These are phyloP conservation scores for Macroventuria anomochaeta DNA, from an alignment of 2,329 filamentous ascomycete genomes.

Conservation along the genomic window DNA sequence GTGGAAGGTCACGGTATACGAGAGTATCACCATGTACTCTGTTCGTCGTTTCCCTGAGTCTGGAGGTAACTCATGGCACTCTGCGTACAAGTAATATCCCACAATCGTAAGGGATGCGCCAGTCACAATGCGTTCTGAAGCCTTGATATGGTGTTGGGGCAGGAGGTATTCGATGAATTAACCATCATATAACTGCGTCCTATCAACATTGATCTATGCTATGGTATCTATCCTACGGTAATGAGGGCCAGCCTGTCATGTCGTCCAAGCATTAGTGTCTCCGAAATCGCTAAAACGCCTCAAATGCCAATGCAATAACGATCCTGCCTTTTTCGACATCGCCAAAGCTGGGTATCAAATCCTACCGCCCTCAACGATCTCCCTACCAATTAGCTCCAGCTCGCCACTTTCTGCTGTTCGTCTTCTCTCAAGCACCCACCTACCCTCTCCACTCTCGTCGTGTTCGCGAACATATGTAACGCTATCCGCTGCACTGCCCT, in stretches of 20 bases:
- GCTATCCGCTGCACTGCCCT: conserved; percentile 65
- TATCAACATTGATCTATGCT: not conserved
- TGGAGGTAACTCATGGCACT: too few species aligned
- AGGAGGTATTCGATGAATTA: not conserved
- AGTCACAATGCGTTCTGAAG: too few species aligned
- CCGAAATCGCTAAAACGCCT: conserved; percentile 9
- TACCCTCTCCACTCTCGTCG: conserved; percentile 63
- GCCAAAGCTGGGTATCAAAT: conserved; percentile 21
- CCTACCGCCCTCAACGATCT: conserved; percentile 65
- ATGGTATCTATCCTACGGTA: conserved; percentile 3
- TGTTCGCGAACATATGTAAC: conserved; percentile 71
- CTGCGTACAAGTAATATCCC: too few species aligned
- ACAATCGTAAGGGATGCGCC: too few species aligned
- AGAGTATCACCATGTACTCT: not conserved
- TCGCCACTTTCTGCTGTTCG: conserved; percentile 70
- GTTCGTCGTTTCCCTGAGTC: too few species aligned
- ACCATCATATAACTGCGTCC: not conserved
- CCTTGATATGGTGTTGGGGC: too few species aligned
- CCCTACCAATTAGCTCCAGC: conserved; percentile 68
- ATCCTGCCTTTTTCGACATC: not conserved
- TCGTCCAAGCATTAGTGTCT: not conserved
- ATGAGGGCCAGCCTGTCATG: conserved; percentile 10
- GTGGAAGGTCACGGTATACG: not conserved
- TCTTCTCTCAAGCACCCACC: conserved; percentile 74
- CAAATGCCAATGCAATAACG: not conserved